Percentiles rank a stretch among this genome's conserved stretches.
phyloP scores from a whole-genome alignment of 768 basidiomycete genomes.

The Xerocomus brunneocitrinus region DNA sequence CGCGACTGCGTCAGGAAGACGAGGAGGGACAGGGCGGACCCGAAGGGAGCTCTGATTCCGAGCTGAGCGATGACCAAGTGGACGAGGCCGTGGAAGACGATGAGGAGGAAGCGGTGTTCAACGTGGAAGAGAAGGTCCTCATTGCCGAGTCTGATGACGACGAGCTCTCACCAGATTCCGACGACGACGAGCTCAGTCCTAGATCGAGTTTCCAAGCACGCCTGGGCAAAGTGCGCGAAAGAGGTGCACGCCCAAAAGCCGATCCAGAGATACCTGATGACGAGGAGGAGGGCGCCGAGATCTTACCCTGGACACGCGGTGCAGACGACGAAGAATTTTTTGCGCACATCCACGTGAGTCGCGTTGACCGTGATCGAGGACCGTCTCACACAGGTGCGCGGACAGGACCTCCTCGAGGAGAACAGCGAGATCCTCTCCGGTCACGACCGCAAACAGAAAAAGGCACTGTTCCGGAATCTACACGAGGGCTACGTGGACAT shows the following conservation, averaged over 20 bases:
- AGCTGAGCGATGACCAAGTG: constrained; percentile 31
- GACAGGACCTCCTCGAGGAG: constrained; percentile 59
- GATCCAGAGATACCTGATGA: constrained; percentile 12
- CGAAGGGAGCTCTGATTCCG: constrained; percentile 22
- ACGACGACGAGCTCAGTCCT: constrained; percentile 35
- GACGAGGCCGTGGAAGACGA: constrained; percentile 30
- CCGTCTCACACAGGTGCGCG: constrained; percentile 32
- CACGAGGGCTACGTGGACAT: constrained; percentile 44
- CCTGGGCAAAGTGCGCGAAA: constrained; percentile 31
- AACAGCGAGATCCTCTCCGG: constrained; percentile 46
- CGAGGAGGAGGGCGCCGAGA: constrained; percentile 21
- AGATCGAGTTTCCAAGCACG: constrained; percentile 33
- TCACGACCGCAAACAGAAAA: constrained; percentile 44
- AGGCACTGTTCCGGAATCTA: constrained; percentile 58
- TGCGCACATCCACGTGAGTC: constrained; percentile 48
- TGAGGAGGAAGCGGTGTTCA: constrained; percentile 36
- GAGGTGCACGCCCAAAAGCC: constrained; percentile 6
- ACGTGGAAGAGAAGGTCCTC: constrained; percentile 44
- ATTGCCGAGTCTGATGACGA: constrained; percentile 32
- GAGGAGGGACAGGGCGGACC: constrained; percentile 33
- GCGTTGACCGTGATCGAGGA: neutral
- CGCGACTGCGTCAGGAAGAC: constrained; percentile 46
- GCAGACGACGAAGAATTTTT: constrained; percentile 59
- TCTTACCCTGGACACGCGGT: constrained; percentile 33
- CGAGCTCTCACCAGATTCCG: constrained; percentile 25